These are phyloP conservation scores for Pterocarpus macrocarpus DNA, from an alignment of 306 rosid species.

Conservation along the genomic window DNA sequence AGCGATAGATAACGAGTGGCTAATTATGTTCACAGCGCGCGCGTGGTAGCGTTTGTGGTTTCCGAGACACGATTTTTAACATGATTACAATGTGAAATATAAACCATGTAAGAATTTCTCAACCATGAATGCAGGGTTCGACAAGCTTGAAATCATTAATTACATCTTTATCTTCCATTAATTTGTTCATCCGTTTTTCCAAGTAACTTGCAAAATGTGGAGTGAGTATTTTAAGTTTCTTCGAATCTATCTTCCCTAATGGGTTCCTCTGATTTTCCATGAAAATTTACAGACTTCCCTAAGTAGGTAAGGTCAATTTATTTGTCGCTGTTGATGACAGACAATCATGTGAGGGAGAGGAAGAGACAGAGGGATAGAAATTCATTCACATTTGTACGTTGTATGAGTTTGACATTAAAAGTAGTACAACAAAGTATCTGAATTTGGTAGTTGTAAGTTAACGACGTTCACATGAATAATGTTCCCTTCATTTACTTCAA, in stretches of 20 bases:
- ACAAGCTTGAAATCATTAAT: background rate
- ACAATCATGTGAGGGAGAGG: constrained; percentile 58
- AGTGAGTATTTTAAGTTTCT: background rate
- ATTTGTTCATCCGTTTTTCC: background rate
- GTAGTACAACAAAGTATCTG: constrained; percentile 52
- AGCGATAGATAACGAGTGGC: constrained; percentile 43
- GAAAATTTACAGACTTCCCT: constrained; percentile 34
- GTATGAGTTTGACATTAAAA: constrained; percentile 65
- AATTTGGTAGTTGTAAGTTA: constrained; percentile 86
- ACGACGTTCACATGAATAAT: constrained; percentile 92
- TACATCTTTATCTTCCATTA: constrained; percentile 38
- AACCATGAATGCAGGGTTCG: background rate
- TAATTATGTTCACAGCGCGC: background rate
- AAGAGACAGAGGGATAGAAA: constrained; percentile 49
- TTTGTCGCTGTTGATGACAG: constrained; percentile 42
- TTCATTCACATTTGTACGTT: constrained; percentile 48
- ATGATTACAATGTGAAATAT: constrained; percentile 13
- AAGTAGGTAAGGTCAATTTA: background rate
- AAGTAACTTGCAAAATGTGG: background rate
- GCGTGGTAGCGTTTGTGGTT: background rate
- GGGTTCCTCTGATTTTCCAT: background rate
- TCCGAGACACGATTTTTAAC: constrained; percentile 13
- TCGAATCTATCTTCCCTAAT: background rate
- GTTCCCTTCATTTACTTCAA: constrained; percentile 93
- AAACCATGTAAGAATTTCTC: too few relatives aligned